Evolutionary conservation across 2,329 filamentous ascomycete genomes (phyloP).

Genomic region (Aspergillus udagawae): DNA sequence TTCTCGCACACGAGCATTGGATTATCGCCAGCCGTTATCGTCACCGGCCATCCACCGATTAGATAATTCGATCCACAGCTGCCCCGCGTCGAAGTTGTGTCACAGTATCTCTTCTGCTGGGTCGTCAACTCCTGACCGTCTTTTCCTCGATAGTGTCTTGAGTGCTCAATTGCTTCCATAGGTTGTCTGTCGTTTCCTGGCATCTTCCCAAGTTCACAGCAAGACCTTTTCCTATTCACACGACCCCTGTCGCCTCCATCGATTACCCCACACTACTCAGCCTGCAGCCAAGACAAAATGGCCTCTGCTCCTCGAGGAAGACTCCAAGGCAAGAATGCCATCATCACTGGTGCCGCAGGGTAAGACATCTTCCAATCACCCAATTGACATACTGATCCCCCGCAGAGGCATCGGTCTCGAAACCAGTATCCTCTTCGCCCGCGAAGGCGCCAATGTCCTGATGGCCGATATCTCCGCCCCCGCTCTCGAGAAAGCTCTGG

Average conservation of each 20-base stretch:
- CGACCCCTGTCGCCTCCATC: background rate
- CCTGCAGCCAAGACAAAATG: background rate
- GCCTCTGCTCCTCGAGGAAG: slow-evolving; percentile 30
- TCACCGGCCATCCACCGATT: background rate
- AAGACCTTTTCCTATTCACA: background rate
- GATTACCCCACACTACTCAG: background rate
- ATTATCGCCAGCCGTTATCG: background rate
- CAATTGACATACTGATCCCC: background rate
- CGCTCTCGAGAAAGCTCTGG: slow-evolving; percentile 70
- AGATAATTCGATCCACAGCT: background rate
- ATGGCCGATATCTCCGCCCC: slow-evolving; percentile 80
- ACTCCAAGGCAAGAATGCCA: slow-evolving; percentile 62
- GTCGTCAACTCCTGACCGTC: background rate
- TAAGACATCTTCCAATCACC: slow-evolving; percentile 44
- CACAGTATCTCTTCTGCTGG: background rate
- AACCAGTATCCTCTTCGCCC: slow-evolving; percentile 82
- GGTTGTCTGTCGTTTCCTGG: background rate
- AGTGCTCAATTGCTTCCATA: background rate
- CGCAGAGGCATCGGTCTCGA: slow-evolving; percentile 81
- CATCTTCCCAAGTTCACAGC: background rate
- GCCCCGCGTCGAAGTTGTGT: background rate
- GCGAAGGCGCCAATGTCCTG: slow-evolving; percentile 80
- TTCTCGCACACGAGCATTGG: background rate
- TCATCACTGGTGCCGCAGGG: slow-evolving; percentile 84
- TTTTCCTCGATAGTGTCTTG: background rate